phyloP scores from a whole-genome alignment of 768 basidiomycete species.

The Tylopilus felleus region DNA sequence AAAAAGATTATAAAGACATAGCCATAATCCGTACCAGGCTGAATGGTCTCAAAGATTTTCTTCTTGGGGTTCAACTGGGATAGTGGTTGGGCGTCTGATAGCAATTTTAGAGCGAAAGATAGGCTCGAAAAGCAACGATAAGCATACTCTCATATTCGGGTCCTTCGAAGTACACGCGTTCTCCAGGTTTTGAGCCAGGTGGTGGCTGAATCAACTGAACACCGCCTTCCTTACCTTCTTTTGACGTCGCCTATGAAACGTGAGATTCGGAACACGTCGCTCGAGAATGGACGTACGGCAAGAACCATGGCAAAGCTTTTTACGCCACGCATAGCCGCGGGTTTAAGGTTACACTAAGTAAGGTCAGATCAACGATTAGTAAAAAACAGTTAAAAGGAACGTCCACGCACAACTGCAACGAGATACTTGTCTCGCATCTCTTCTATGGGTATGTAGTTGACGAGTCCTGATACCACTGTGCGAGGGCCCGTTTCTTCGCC shows the following conservation, averaged over 20 bases:
- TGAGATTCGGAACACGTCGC: not conserved
- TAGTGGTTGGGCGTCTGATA: slow-evolving; percentile 59
- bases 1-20: slow-evolving; percentile 5
- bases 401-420: slow-evolving; percentile 67
- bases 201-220: slow-evolving; percentile 93
- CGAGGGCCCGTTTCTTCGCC: slow-evolving; percentile 94
- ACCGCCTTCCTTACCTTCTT: slow-evolving; percentile 85
- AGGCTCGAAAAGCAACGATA: not conserved
- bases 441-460: slow-evolving; percentile 95
- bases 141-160: slow-evolving; percentile 73
- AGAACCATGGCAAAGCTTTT: slow-evolving; percentile 99
- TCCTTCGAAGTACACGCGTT: slow-evolving; percentile 94
- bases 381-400: not conserved
- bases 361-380: not conserved
- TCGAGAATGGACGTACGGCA: slow-evolving; percentile 50
- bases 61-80: slow-evolving; percentile 96
- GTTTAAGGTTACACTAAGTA: slow-evolving; percentile 85
- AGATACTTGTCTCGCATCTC: slow-evolving; percentile 83
- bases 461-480: slow-evolving; percentile 95
- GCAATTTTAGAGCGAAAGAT: not conserved
- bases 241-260: slow-evolving; percentile 70
- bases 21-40: slow-evolving; percentile 57
- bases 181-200: slow-evolving; percentile 80
- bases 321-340: slow-evolving; percentile 94
- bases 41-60: slow-evolving; percentile 97